These are phyloP conservation scores for Aciculosporium take DNA, from an alignment of 2,329 filamentous ascomycete genomes.

Conservation along the genomic window DNA sequence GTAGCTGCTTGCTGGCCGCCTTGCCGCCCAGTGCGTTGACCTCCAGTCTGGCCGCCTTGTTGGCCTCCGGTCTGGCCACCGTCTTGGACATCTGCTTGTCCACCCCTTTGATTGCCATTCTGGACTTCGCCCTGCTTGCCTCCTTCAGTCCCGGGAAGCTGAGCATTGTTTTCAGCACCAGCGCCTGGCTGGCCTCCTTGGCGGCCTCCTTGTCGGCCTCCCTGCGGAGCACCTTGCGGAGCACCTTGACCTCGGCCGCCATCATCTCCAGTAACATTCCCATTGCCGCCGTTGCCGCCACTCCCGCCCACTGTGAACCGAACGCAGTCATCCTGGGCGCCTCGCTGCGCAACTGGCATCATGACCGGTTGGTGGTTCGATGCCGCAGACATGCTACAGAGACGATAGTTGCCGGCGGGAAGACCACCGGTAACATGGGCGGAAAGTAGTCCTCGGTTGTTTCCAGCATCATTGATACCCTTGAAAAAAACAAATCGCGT, in stretches of 20 bases:
- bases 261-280: constrained; percentile 12
- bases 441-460: constrained; percentile 38
- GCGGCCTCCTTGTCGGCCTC: background rate
- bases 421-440: constrained; percentile 43
- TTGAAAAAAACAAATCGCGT: constrained; percentile 48
- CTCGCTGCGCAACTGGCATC: constrained; percentile 54
- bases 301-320: constrained; percentile 38
- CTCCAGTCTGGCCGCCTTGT: background rate
- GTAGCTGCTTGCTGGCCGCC: background rate
- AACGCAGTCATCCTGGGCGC: constrained; percentile 50
- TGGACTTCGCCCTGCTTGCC: background rate
- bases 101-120: background rate
- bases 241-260: constrained; percentile 7
- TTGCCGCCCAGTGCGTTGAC: background rate
- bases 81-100: background rate
- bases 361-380: constrained; percentile 52
- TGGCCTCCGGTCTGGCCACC: background rate
- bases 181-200: background rate
- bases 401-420: constrained; percentile 47
- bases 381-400: constrained; percentile 49
- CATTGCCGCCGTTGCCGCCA: constrained; percentile 8
- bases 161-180: background rate
- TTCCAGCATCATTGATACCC: constrained; percentile 48
- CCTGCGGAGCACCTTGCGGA: background rate
- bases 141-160: background rate